These are phyloP conservation scores for Graphiopsis chlorocephala DNA, from an alignment of 2,329 filamentous ascomycete genomes.

Conservation along the genomic window DNA sequence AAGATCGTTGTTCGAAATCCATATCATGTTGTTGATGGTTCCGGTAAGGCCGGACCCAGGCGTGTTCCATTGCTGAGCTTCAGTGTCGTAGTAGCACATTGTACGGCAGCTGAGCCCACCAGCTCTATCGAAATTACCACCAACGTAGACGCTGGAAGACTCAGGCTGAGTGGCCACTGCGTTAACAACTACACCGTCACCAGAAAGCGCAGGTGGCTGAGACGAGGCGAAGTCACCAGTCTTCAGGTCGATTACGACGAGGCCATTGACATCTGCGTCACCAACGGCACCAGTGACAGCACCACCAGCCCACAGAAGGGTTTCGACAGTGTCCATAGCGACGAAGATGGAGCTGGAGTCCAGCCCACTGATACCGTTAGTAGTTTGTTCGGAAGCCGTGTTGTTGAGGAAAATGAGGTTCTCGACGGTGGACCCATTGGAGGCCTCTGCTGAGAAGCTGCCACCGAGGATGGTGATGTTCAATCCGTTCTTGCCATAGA, in stretches of 20 bases:
- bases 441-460: constrained; percentile 71
- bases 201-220: constrained; percentile 74
- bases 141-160: constrained; percentile 76
- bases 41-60: constrained; percentile 72
- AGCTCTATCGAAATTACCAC: constrained; percentile 77
- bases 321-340: constrained; percentile 64
- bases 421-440: constrained; percentile 67
- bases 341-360: constrained; percentile 71
- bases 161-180: constrained; percentile 70
- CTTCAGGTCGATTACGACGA: constrained; percentile 76
- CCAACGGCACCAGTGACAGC: constrained; percentile 69
- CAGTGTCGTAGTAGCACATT: constrained; percentile 75
- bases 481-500: constrained; percentile 65
- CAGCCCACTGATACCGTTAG: constrained; percentile 62
- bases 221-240: constrained; percentile 58
- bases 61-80: constrained; percentile 72
- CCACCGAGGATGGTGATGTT: constrained; percentile 89
- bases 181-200: constrained; percentile 69
- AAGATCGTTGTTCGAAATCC: constrained; percentile 69
- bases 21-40: constrained; percentile 68
- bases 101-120: constrained; percentile 78
- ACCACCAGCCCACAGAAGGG: constrained; percentile 79
- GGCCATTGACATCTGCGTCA: constrained; percentile 62
- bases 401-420: constrained; percentile 84
- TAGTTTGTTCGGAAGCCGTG: constrained; percentile 50